A percentile compares a stretch with the other conserved stretches of the same genome.
Evolutionary conservation across 345 rosid species (phyloP).

Genomic region (Geranium rotundifolium): DNA sequence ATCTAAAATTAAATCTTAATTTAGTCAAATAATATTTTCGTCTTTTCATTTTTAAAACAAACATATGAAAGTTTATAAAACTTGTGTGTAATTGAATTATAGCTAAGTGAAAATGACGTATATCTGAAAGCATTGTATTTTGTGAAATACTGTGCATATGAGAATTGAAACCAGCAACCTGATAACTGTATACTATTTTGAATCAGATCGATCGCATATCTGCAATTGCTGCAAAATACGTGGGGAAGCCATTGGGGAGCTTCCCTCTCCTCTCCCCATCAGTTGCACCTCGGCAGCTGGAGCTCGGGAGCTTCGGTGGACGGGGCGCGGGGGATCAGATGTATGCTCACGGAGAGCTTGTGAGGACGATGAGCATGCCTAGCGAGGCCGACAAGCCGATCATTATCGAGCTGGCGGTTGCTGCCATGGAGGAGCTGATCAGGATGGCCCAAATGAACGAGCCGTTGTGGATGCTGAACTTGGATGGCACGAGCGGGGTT

Average conservation of each 20-base stretch:
- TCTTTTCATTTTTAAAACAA: too few species aligned
- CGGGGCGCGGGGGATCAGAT: conserved; percentile 37
- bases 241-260: conserved; percentile 83
- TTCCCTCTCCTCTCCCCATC: conserved; percentile 57
- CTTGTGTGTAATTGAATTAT: too few species aligned
- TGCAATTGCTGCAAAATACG: conserved; percentile 86
- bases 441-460: conserved; percentile 67
- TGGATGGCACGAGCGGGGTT: conserved; percentile 27
- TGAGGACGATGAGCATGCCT: conserved; percentile 45
- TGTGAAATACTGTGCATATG: too few species aligned
- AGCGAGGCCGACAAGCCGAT: conserved; percentile 51
- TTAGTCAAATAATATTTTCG: too few species aligned
- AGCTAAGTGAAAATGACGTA: too few species aligned
- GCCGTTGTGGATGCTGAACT: conserved; percentile 59
- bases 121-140: too few species aligned
- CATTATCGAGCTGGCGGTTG: conserved; percentile 68
- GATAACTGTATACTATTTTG: too few species aligned
- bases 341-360: conserved; percentile 61
- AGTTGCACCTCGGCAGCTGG: conserved; percentile 49
- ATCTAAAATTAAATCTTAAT: too few species aligned
- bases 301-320: conserved; percentile 28
- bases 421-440: conserved; percentile 83
- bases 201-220: conserved; percentile 78
- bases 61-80: too few species aligned
- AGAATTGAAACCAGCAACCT: too few species aligned